Base-by-base conservation (phyloP, 2,329 filamentous ascomycete species). In the Gaeumannomyces sp. region DNA sequence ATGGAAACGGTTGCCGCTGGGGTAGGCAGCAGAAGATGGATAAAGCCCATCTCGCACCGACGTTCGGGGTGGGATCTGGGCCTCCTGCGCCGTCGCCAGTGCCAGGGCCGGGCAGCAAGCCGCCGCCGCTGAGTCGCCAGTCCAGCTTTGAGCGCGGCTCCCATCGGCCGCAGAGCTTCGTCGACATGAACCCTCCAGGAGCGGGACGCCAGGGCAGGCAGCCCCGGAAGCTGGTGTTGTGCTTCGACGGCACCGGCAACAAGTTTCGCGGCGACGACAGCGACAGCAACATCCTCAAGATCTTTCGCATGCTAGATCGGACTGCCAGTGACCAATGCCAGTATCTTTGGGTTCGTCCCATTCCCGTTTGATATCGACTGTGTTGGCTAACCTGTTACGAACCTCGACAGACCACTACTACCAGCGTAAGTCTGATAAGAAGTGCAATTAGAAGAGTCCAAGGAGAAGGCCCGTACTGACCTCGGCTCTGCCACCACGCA, bases 221-320 rank as follows among this genome's bases (percentile, higher is more conserved):
- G 59, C 70, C 72, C 0, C 71, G 73, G 27, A 87, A 86, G 70
- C 78, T 87, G 19, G 79, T 88, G 13, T 75, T 88, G 1, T 88
- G 85, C 69, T 88, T 88, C 64, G 85, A 88, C 63, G 85, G 85
- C 6, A 88, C 85, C 0, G 85, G 85, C 0, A 88, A 88, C 70
- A 87, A 86, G 67, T 88, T 88, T 66, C 80, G 83, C 59, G 85
- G 85, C 13, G 83, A 87, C 63, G 85, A 86, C 16, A 85, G 82
- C 58, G 85, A 88, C 69, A 86, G 83, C 72, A 87, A 87, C 64
- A 87, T 91, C 69, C 76, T 91, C 66, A 90, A 90, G 71, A 89
- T 91, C 14, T 90, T 88, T 68, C 82, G 87, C 53, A 89, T 89
- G 81, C 76, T 91, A 1, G 87, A 91, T 69, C 81, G 88, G 6